phyloP scores from a whole-genome alignment of 192 early-diverging fungal species.

The Coemansia sp. region DNA sequence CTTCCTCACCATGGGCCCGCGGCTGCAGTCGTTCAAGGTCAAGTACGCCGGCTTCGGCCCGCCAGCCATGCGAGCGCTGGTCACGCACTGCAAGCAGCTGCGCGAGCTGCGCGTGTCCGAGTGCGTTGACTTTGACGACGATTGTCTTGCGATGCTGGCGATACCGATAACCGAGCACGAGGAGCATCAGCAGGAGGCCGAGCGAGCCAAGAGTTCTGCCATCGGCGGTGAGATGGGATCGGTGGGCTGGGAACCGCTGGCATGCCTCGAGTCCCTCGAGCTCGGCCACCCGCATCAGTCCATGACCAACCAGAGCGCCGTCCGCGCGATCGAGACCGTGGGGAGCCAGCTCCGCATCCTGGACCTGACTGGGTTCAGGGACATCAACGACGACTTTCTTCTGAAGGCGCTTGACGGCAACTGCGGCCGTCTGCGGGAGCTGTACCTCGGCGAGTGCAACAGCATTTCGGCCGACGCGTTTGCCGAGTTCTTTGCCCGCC shows the following conservation, averaged over 20 bases:
- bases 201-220: conserved; percentile 14
- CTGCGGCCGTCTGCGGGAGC: conserved; percentile 26
- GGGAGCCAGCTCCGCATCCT: conserved; percentile 34
- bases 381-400: conserved; percentile 39
- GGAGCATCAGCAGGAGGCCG: conserved; percentile 34
- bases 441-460: conserved; percentile 33
- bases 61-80: conserved; percentile 56
- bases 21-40: conserved; percentile 61
- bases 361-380: conserved; percentile 39
- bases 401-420: conserved; percentile 16
- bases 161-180: conserved; percentile 38
- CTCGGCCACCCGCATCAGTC: conserved; percentile 28
- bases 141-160: conserved; percentile 48
- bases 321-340: conserved; percentile 26
- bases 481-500: conserved; percentile 29
- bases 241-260: conserved; percentile 33
- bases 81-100: conserved; percentile 61
- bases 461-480: conserved; percentile 28
- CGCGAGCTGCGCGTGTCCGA: conserved; percentile 62
- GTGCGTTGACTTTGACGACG: conserved; percentile 61
- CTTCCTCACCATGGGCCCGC: conserved; percentile 57
- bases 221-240: conserved; percentile 3
- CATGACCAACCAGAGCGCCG: conserved; percentile 30
- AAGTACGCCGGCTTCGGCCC: conserved; percentile 61
- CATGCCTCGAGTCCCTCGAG: conserved; percentile 16